Evolutionary conservation across 495 filamentous ascomycete species (phyloP), one percentile per base, ranked within the genome.

Genomic region (Melanomma pulvis-pyrius): DNA sequence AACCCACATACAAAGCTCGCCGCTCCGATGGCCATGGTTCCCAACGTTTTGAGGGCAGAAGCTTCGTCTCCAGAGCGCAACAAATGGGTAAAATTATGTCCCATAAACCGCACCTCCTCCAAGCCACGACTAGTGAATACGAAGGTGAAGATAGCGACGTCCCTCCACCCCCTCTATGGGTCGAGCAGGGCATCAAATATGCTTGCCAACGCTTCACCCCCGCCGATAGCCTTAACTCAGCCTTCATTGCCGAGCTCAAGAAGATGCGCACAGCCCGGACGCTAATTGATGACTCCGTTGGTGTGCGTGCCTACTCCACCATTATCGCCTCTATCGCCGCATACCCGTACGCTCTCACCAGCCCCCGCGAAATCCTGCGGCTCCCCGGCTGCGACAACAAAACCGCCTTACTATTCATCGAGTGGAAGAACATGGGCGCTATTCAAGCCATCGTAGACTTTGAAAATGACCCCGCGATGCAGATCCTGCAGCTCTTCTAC

Each of bases 301-400:
- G 92, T 13, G 85, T 92, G 0, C 84, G 91, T n/a, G 92, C 93
- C 0, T 98, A 98, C 73, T 92, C 89, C 57, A 92, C 88, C 5
- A 87, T 87, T 51, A 97, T 98, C 59, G 92, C 94, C 12, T 76
- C 89, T 0, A 69, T 98, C 1, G 85, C 89, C 15, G 91, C 94
- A 12, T 98, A 97, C 70, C 93, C 94, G 0, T 83, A 89, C 61
- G 74, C 73, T 26, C 67, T 91, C 47, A 78, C 73, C 17, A 76
- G 76, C 7, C 70, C 81, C 6, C 69, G 75, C 49, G 92, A 98
- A 71, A 80, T 98, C 19, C 71, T 83, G 6, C 73, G 81, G 11
- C 78, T 98, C 0, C 94, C 96, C 0, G 90, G 92, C 8, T 97
- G 93, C 70, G 88, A 92, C 28, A 73, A 76, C 1, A 97, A 96